These are phyloP conservation scores for Boletellus deceptivus DNA, from an alignment of 1,284 basidiomycete species.

Conservation along the genomic window DNA sequence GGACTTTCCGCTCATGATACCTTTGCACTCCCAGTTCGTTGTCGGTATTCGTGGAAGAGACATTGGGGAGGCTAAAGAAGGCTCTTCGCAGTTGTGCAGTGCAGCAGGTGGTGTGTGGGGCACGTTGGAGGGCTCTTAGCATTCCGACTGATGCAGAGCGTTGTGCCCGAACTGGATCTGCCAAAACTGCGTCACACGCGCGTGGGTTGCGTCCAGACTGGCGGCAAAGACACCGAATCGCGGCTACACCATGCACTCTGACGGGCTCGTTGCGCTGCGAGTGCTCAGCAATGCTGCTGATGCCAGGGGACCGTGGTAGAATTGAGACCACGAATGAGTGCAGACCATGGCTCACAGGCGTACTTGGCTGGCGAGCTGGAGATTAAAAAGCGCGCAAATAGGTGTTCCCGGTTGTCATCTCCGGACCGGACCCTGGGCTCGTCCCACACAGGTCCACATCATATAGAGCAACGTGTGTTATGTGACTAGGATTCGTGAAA, in stretches of 20 bases:
- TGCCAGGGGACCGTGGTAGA: no score
- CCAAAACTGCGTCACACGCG: no score
- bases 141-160: slow-evolving; percentile 10
- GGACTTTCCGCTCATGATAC: slow-evolving; percentile 63
- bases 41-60: slow-evolving; percentile 40
- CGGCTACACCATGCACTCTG: no score
- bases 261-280: no score
- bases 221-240: no score
- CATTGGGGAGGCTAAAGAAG: slow-evolving; percentile 41
- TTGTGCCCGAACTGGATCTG: no score
- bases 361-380: not conserved
- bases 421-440: slow-evolving; percentile 2
- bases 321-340: not conserved
- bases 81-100: slow-evolving; percentile 16
- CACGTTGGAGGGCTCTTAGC: slow-evolving; percentile 17
- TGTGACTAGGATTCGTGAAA: slow-evolving; percentile 7
- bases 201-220: no score
- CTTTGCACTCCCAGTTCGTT: slow-evolving; percentile 36
- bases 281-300: no score
- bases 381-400: slow-evolving; percentile 1
- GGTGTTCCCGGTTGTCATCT: slow-evolving; percentile 20
- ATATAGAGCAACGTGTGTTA: not conserved
- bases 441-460: not conserved
- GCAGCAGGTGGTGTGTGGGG: not conserved
- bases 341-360: not conserved